These are phyloP conservation scores for Spatholobus suberectus DNA, from an alignment of 306 rosid genomes.

Conservation along the genomic window DNA sequence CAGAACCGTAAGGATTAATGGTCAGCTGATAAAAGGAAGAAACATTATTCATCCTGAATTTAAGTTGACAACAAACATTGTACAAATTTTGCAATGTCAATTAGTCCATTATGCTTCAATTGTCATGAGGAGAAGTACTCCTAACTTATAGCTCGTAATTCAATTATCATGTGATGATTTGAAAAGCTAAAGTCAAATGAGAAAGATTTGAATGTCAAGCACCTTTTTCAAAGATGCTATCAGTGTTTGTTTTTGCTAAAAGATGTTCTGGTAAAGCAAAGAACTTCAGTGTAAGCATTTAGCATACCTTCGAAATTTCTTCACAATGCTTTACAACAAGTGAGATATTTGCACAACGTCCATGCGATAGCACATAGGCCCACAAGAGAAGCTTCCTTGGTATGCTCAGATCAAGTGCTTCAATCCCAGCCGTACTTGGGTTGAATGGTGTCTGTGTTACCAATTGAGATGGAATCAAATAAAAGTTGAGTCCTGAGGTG, in stretches of 20 bases:
- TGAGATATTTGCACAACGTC: constrained; percentile 81
- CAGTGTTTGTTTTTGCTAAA: constrained; percentile 32
- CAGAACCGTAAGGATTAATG: constrained; percentile 33
- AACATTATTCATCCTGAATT: not conserved
- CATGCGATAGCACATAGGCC: constrained; percentile 79
- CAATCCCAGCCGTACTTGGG: constrained; percentile 67
- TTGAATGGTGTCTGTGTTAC: constrained; percentile 61
- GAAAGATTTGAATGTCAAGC: constrained; percentile 28
- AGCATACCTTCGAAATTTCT: constrained; percentile 86
- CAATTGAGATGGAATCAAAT: constrained; percentile 65
- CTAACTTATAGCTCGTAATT: constrained; percentile 1
- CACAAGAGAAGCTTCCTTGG: constrained; percentile 99
- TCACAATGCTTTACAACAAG: constrained; percentile 91
- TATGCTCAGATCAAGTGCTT: constrained; percentile 88
- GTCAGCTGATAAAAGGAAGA: constrained; percentile 21
- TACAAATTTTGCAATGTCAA: constrained; percentile 22
- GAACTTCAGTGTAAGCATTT: constrained; percentile 45
- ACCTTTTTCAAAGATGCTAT: constrained; percentile 29
- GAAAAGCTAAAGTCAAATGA: constrained; percentile 18
- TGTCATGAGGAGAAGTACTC: constrained; percentile 25
- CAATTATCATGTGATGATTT: not conserved
- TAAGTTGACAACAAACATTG: constrained; percentile 15
- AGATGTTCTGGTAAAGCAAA: constrained; percentile 30
- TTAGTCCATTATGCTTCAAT: constrained; percentile 2
- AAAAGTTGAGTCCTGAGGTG: constrained; percentile 76